phyloP scores from a whole-genome alignment of 1,284 basidiomycete species.

The Mycena sp. region DNA sequence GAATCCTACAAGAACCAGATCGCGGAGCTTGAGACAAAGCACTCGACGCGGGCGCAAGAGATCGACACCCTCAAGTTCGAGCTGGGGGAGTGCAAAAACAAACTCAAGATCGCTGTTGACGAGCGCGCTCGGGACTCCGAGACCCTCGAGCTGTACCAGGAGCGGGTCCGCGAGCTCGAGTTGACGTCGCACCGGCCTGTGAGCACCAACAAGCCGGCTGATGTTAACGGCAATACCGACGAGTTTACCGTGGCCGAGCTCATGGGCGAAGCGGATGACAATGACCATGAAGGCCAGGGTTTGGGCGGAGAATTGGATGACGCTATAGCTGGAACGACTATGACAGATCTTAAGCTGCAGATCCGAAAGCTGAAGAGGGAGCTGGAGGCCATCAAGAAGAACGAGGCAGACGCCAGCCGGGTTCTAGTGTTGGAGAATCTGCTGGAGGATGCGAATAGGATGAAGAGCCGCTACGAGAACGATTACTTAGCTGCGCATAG shows the following conservation, averaged over 20 bases:
- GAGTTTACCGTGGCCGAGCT: conserved; percentile 55
- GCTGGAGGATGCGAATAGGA: conserved; percentile 89
- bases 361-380: conserved; percentile 87
- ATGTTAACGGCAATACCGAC: conserved; percentile 33
- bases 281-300: conserved; percentile 62
- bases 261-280: conserved; percentile 44
- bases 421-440: conserved; percentile 89
- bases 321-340: conserved; percentile 85
- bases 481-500: conserved; percentile 90
- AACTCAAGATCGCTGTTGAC: conserved; percentile 73
- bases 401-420: conserved; percentile 79
- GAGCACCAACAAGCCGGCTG: conserved; percentile 28
- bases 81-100: conserved; percentile 77
- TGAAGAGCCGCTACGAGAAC: conserved; percentile 89
- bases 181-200: conserved; percentile 61
- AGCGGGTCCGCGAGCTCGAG: conserved; percentile 92
- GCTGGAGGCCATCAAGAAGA: conserved; percentile 76
- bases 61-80: conserved; percentile 79
- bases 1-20: conserved; percentile 94
- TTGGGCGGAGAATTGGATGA: conserved; percentile 88
- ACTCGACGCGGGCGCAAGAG: conserved; percentile 72
- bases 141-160: conserved; percentile 89
- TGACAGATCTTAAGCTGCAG: conserved; percentile 90
- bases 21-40: conserved; percentile 80
- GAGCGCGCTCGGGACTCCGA: conserved; percentile 86